Percentiles rank a stretch among this genome's conserved stretches.
These are phyloP conservation scores for Cardamine occulta DNA, from an alignment of 345 rosid genomes.

Conservation along the genomic window DNA sequence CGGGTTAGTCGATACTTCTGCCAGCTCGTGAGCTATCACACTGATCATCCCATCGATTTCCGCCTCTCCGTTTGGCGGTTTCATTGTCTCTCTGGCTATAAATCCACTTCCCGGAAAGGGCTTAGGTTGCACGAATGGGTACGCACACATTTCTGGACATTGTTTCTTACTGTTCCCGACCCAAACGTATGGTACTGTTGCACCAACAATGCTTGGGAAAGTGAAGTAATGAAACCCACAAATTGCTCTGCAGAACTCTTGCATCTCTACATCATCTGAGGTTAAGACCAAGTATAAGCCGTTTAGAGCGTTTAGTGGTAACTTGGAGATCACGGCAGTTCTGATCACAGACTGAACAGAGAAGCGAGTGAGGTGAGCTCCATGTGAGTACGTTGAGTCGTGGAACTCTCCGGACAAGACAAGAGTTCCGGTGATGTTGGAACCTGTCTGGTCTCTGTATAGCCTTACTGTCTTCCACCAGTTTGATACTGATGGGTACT, in stretches of 20 bases:
- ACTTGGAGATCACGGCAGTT: constrained; percentile 66
- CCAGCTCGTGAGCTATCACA: constrained; percentile 90
- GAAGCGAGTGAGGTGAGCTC: constrained; percentile 76
- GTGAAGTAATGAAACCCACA: constrained; percentile 98
- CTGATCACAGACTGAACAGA: constrained; percentile 82
- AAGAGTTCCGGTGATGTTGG: constrained; percentile 59
- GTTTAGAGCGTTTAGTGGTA: constrained; percentile 66
- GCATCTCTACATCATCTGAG: constrained; percentile 81
- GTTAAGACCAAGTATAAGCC: constrained; percentile 82
- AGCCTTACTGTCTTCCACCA: constrained; percentile 93
- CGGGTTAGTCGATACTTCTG: constrained; percentile 92
- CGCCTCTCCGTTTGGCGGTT: constrained; percentile 80
- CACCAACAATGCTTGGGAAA: constrained; percentile 89
- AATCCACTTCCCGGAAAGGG: constrained; percentile 65
- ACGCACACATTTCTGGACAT: constrained; percentile 89
- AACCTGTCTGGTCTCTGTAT: constrained; percentile 84
- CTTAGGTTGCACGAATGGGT: constrained; percentile 77
- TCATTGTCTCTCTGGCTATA: constrained; percentile 45
- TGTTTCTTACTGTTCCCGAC: constrained; percentile 77
- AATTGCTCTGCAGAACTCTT: constrained; percentile 89
- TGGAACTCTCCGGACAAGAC: constrained; percentile 73
- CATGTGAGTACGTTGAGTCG: constrained; percentile 91
- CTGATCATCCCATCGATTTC: constrained; percentile 98
- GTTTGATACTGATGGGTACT: constrained; percentile 72
- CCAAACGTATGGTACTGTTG: constrained; percentile 93